phyloP scores from a whole-genome alignment of 2,329 filamentous ascomycete genomes.

The Sclerotiophoma versabilis region DNA sequence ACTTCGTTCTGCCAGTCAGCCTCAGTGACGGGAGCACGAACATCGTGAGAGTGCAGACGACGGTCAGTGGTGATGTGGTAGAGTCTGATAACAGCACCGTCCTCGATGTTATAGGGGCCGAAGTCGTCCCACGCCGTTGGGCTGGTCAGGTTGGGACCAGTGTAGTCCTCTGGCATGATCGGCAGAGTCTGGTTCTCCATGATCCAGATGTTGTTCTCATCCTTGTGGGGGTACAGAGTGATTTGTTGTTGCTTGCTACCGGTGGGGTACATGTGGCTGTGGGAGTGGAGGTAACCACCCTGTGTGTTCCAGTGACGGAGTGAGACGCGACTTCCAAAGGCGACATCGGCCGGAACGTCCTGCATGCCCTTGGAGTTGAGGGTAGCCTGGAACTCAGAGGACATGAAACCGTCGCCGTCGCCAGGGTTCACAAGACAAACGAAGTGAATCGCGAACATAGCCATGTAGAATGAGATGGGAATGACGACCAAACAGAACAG shows the following conservation, averaged over 20 bases:
- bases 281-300: constrained; percentile 96
- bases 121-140: constrained; percentile 83
- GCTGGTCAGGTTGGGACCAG: constrained; percentile 80
- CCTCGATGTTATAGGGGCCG: constrained; percentile 72
- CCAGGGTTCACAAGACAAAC: constrained; percentile 90
- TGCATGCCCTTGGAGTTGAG: constrained; percentile 97
- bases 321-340: constrained; percentile 83
- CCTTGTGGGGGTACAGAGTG: constrained; percentile 97
- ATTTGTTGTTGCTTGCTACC: constrained; percentile 99
- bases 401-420: constrained; percentile 99
- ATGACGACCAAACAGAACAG: constrained; percentile 91
- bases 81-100: constrained; percentile 81
- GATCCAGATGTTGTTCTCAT: constrained; percentile 95
- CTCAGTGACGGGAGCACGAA: constrained; percentile 63
- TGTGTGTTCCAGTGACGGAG: constrained; percentile 97
- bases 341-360: constrained; percentile 90
- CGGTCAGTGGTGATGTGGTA: constrained; percentile 86
- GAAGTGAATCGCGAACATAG: constrained; percentile 98
- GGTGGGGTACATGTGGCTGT: constrained; percentile 95
- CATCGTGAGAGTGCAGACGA: constrained; percentile 94
- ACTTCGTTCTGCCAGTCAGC: constrained; percentile 90
- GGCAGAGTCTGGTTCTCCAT: constrained; percentile 92
- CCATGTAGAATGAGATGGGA: constrained; percentile 88
- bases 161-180: constrained; percentile 69
- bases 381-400: constrained; percentile 97